These are phyloP conservation scores for Gastrodia elata DNA, from an alignment of 106 monocot species.

Conservation along the genomic window DNA sequence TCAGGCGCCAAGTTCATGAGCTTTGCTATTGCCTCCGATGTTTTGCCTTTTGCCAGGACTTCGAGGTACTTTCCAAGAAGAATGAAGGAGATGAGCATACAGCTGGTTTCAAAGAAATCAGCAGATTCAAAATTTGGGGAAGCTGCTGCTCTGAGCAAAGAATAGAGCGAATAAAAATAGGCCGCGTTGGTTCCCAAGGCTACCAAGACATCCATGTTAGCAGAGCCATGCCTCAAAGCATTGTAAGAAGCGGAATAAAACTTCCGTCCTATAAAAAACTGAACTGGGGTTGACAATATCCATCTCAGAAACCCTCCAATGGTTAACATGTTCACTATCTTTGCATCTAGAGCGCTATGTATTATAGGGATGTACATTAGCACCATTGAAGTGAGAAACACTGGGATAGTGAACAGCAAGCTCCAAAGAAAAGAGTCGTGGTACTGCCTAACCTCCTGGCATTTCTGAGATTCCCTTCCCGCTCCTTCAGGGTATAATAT, in stretches of 20 bases:
- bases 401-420: constrained; percentile 46
- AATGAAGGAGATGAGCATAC: constrained; percentile 25
- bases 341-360: constrained; percentile 38
- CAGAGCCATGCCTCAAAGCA: constrained; percentile 18
- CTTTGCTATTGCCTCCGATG: constrained; percentile 23
- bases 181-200: constrained; percentile 21
- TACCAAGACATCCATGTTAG: constrained; percentile 30
- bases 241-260: constrained; percentile 22
- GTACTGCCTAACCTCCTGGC: constrained; percentile 60
- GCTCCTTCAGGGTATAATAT: constrained; percentile 61
- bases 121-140: constrained; percentile 7
- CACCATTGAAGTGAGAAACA: constrained; percentile 22
- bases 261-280: constrained; percentile 17
- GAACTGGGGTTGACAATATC: constrained; percentile 18
- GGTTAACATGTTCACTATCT: constrained; percentile 12
- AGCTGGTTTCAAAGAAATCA: constrained; percentile 26
- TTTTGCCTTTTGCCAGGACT: constrained; percentile 27
- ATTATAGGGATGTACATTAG: constrained; percentile 20
- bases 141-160: constrained; percentile 6
- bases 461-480: constrained; percentile 30
- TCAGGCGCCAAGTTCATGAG: constrained; percentile 16
- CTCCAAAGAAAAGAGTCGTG: constrained; percentile 66
- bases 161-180: constrained; percentile 23
- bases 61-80: constrained; percentile 28
- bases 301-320: constrained; percentile 13